phyloP scores from a whole-genome alignment of 495 filamentous ascomycete species.

The Zalerion maritima region DNA sequence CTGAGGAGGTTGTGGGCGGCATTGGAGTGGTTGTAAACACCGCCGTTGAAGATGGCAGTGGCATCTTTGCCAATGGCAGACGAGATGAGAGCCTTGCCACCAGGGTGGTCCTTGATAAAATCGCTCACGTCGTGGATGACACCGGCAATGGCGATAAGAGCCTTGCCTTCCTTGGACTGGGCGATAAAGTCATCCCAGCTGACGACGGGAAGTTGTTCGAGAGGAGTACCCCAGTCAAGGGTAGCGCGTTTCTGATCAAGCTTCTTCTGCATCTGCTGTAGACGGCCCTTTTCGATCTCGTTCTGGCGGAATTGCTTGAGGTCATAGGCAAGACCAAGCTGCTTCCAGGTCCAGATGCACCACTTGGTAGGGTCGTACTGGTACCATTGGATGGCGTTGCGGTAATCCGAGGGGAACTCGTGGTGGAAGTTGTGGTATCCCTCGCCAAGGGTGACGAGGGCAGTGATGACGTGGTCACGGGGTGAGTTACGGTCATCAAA shows the following conservation, averaged over 20 bases:
- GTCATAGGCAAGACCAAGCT: constrained; percentile 84
- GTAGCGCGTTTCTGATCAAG: constrained; percentile 86
- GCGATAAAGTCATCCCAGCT: constrained; percentile 92
- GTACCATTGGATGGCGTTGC: constrained; percentile 94
- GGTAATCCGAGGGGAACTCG: constrained; percentile 98
- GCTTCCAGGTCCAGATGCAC: constrained; percentile 89
- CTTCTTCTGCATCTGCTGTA: constrained; percentile 98
- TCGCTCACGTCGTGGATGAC: constrained; percentile 89
- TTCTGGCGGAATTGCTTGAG: constrained; percentile 96
- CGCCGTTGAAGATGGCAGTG: constrained; percentile 97
- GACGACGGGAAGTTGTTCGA: constrained; percentile 88
- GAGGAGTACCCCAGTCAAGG: constrained; percentile 89
- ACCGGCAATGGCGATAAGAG: constrained; percentile 77
- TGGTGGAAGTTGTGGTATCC: constrained; percentile 99
- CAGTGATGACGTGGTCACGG: constrained; percentile 91
- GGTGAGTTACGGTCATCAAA: constrained; percentile 99
- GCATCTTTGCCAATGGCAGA: constrained; percentile 94
- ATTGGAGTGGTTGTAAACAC: constrained; percentile 96
- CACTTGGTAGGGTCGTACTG: constrained; percentile 99
- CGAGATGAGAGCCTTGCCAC: constrained; percentile 88
- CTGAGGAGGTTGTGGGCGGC: constrained; percentile 94
- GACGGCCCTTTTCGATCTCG: constrained; percentile 96
- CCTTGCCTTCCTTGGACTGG: constrained; percentile 68
- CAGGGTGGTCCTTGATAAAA: constrained; percentile 95
- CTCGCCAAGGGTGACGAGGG: constrained; percentile 88